These are phyloP conservation scores for Podila epicladia DNA, from an alignment of 192 early-diverging fungal species.

Conservation along the genomic window DNA sequence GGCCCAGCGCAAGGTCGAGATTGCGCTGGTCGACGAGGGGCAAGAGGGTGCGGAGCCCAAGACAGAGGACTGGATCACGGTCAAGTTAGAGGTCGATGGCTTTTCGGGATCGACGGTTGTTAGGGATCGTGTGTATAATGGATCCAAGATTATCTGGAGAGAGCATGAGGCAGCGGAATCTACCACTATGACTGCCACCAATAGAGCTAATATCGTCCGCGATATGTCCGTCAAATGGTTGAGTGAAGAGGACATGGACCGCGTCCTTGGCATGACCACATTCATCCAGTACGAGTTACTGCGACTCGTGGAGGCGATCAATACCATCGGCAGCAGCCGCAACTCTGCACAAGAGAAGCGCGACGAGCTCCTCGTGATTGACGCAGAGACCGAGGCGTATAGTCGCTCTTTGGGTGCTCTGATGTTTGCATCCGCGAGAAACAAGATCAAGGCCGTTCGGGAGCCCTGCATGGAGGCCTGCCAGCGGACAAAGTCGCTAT, in stretches of 20 bases:
- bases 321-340: slow-evolving; percentile 8
- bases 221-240: slow-evolving; percentile 27
- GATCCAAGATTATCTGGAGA: slow-evolving; percentile 23
- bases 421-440: slow-evolving; percentile 8
- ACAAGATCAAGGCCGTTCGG: slow-evolving; percentile 12
- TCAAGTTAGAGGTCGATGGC: slow-evolving; percentile 37
- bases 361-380: slow-evolving; percentile 6
- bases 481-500: slow-evolving; percentile 12
- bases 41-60: not conserved
- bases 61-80: slow-evolving; percentile 16
- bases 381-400: slow-evolving; percentile 29
- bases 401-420: slow-evolving; percentile 20
- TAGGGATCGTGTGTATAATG: slow-evolving; percentile 11
- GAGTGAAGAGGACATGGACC: slow-evolving; percentile 1
- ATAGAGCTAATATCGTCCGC: not conserved
- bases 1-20: slow-evolving; percentile 28
- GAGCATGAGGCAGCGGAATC: slow-evolving; percentile 5
- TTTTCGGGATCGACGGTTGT: slow-evolving; percentile 25
- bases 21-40: not conserved
- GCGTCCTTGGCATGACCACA: slow-evolving; percentile 23
- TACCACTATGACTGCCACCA: not conserved
- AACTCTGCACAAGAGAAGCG: slow-evolving; percentile 20
- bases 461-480: slow-evolving; percentile 38
- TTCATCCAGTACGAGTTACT: slow-evolving; percentile 44
- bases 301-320: slow-evolving; percentile 34